Conservation (phyloP, 2,329 filamentous ascomycete species). For the Penicillium olsonii region DNA sequence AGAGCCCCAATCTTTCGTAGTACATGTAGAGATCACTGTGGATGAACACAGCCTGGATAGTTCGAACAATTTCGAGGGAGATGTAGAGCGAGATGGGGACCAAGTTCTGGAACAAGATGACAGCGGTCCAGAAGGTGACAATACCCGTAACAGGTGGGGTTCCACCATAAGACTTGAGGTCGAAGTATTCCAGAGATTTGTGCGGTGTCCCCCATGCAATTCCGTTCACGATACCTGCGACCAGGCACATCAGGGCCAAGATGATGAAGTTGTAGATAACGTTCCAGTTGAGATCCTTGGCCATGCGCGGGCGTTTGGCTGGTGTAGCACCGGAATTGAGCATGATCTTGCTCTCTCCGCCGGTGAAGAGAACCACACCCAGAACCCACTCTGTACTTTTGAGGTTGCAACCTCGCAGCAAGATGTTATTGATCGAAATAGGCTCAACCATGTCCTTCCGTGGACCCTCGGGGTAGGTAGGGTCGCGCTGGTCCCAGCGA, state of each 20-base stretch:
- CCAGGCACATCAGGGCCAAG: constrained; percentile 83
- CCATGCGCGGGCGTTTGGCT: constrained; percentile 87
- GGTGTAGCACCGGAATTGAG: constrained; percentile 95
- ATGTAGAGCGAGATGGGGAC: constrained; percentile 98
- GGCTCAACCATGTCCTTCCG: constrained; percentile 84
- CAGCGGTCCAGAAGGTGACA: constrained; percentile 92
- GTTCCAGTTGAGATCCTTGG: constrained; percentile 93
- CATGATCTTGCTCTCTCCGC: constrained; percentile 98
- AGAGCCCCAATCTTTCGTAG: constrained; percentile 89
- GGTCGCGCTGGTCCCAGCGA: constrained; percentile 76
- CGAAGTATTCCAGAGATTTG: constrained; percentile 78
- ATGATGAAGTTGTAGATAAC: constrained; percentile 95
- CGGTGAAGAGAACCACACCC: constrained; percentile 90
- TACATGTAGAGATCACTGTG: constrained; percentile 97
- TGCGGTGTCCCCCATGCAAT: constrained; percentile 74
- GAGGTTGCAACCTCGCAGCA: constrained; percentile 89
- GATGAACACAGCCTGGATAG: constrained; percentile 92
- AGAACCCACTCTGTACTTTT: constrained; percentile 96
- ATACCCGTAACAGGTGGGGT: constrained; percentile 79
- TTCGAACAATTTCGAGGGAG: constrained; percentile 91
- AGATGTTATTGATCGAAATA: constrained; percentile 90
- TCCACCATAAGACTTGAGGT: constrained; percentile 79
- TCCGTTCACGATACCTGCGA: constrained; percentile 83
- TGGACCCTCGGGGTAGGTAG: constrained; percentile 62
- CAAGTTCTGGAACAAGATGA: constrained; percentile 98